Evolutionary conservation across 495 filamentous ascomycete genomes (phyloP).

Genomic region (Sordaria brevicollis): DNA sequence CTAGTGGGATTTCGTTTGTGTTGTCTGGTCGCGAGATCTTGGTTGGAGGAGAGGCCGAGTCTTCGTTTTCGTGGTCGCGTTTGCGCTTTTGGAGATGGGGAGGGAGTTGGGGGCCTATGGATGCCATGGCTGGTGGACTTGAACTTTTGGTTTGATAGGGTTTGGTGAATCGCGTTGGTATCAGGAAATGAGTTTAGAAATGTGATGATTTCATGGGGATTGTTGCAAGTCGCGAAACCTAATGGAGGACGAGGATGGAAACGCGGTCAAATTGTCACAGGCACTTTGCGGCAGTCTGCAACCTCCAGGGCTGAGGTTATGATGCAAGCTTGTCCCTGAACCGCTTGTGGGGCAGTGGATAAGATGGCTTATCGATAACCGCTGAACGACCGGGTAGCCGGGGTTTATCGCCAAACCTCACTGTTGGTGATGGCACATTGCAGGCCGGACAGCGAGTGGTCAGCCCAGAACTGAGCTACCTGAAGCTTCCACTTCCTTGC

Average conservation of each 20-base stretch:
- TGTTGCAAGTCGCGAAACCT: too few relatives aligned
- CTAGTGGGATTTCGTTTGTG: slow-evolving; percentile 26
- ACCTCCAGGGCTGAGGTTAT: not conserved
- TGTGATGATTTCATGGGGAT: too few relatives aligned
- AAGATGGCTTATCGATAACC: not conserved
- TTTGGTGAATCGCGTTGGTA: not conserved
- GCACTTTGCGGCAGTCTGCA: not conserved
- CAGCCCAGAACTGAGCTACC: not conserved
- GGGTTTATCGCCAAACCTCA: not conserved
- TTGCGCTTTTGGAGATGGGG: slow-evolving; percentile 44
- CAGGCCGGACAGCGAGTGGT: not conserved
- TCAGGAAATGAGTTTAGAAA: not conserved
- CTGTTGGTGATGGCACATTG: not conserved
- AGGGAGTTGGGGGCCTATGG: slow-evolving; percentile 41
- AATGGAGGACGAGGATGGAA: not conserved
- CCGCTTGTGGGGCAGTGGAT: not conserved
- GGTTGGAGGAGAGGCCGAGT: slow-evolving; percentile 20
- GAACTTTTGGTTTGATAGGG: not conserved
- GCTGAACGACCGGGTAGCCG: not conserved
- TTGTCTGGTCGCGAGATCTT: slow-evolving; percentile 28
- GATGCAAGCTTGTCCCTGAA: not conserved
- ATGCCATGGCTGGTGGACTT: slow-evolving; percentile 25
- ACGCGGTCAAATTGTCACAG: not conserved
- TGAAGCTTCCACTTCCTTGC: not conserved
- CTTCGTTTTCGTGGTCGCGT: slow-evolving; percentile 35